Conservation (phyloP, 306 rosid genomes). For the Dryas alaskensis region DNA sequence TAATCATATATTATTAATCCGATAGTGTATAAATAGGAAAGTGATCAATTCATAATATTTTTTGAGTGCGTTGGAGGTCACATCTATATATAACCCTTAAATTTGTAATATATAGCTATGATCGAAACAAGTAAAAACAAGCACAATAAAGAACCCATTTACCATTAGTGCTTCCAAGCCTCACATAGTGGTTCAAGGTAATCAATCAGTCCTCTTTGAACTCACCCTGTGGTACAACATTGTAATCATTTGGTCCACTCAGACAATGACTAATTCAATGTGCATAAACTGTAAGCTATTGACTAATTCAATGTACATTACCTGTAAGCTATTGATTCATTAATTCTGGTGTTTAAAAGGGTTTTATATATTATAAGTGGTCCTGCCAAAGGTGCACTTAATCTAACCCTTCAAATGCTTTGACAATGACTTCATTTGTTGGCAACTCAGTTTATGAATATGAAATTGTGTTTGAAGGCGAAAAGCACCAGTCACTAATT, state of each 20-base stretch:
- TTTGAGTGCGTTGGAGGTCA: too few species aligned
- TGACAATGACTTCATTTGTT: conserved; percentile 12
- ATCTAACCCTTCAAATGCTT: not conserved
- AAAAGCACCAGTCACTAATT: not conserved
- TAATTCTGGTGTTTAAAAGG: not conserved
- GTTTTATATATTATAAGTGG: not conserved
- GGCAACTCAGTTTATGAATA: not conserved
- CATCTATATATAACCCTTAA: too few species aligned
- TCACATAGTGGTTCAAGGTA: not conserved
- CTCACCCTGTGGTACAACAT: too few species aligned
- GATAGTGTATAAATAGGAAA: too few species aligned
- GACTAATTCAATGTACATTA: not conserved
- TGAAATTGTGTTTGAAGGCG: not conserved
- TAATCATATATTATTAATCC: too few species aligned
- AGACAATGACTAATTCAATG: not conserved
- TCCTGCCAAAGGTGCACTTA: not conserved
- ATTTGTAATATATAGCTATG: too few species aligned
- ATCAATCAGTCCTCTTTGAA: not conserved
- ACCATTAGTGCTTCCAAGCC: not conserved
- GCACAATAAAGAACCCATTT: too few species aligned
- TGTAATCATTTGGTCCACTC: not conserved
- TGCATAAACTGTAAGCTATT: not conserved
- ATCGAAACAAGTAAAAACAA: too few species aligned
- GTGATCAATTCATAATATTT: too few species aligned
- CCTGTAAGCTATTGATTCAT: not conserved